A percentile compares a stretch with the other conserved stretches of the same genome.
These are phyloP conservation scores for Irpex sp. DNA, from an alignment of 1,284 basidiomycete genomes.

Conservation along the genomic window DNA sequence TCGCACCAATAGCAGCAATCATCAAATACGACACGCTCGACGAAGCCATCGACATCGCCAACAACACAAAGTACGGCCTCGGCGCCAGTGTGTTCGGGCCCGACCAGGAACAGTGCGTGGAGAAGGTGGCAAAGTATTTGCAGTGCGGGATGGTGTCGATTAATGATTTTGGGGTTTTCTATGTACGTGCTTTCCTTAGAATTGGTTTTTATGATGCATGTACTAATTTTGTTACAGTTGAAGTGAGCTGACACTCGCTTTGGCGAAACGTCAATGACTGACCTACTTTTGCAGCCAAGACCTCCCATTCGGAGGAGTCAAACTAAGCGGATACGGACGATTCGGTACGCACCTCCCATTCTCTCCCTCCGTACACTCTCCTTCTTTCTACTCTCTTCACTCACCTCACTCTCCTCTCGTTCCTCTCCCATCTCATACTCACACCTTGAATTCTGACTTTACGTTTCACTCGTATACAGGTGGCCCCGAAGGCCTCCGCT, in stretches of 20 bases:
- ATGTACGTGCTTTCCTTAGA: slow-evolving; percentile 48
- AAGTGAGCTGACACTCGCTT: slow-evolving; percentile 43
- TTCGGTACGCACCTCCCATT: slow-evolving; percentile 70
- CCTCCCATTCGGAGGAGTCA: slow-evolving; percentile 91
- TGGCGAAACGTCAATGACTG: not conserved
- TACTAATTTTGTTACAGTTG: slow-evolving; percentile 36
- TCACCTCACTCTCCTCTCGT: too few species aligned
- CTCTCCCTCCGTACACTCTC: too few species aligned
- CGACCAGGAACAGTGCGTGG: slow-evolving; percentile 66
- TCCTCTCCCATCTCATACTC: too few species aligned
- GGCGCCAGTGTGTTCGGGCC: slow-evolving; percentile 95
- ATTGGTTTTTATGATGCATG: slow-evolving; percentile 8
- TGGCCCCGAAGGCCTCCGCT: slow-evolving; percentile 88
- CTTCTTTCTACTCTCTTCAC: too few species aligned
- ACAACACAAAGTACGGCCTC: slow-evolving; percentile 85
- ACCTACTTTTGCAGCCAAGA: slow-evolving; percentile 65
- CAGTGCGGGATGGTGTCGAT: slow-evolving; percentile 97
- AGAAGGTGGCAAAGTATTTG: slow-evolving; percentile 70
- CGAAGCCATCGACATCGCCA: slow-evolving; percentile 84
- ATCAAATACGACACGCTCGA: slow-evolving; percentile 80
- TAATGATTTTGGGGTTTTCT: slow-evolving; percentile 94
- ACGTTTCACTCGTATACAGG: slow-evolving; percentile 36
- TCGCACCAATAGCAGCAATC: slow-evolving; percentile 85
- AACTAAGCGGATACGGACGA: slow-evolving; percentile 86
- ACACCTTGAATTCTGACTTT: not conserved